Evolutionary conservation across 805 yeast species (phyloP), one percentile per base, ranked within the genome.

Genomic region (Yamadazyma sp.): DNA sequence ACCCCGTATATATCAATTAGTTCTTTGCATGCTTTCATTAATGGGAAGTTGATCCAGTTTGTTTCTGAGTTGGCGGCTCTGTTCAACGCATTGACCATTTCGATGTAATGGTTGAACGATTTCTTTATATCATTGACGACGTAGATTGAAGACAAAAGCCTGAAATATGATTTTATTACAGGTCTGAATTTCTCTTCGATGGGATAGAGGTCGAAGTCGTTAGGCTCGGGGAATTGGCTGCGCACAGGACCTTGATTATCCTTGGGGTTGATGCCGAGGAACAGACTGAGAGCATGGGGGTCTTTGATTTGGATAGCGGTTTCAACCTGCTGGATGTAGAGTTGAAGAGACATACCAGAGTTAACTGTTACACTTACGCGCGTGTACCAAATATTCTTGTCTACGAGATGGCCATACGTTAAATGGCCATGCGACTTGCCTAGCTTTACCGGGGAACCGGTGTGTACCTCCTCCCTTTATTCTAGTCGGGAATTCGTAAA

Each of bases 41-140:
- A 52, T 3, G 76, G 64, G 5, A 51, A 54, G 36, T 73, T 62
- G 12, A 78, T 64, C 84, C 84, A 80, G 37, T 64, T 68, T 3
- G 71, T 60, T 49, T 77, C 75, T 6, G 58, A 50, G 36, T 76
- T 82, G 2, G 80, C 78, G 25, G 71, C 73, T 31, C 84, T 54
- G 37, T 76, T 76, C 44, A 79, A 50, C 10, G 64, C 51, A 39
- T 62, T 62, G 40, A 77, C 60, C 53, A 78, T 55, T 11, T 64
- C 70, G 36, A 69, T 62, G 31, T 65, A 62, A 55, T 41, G 57
- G 28, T 19, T 43, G 48, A 59, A 69, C 28, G 70, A 49, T 41
- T 43, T 36, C 19, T 56, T 59, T 16, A 70, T 56, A 35, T 65
- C 60, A 37, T 62, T 65, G 11, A 42, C 45, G 33, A 52, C 43